Evolutionary conservation across 2,329 filamentous ascomycete genomes (phyloP).

Genomic region (Penicillium corylophilum): DNA sequence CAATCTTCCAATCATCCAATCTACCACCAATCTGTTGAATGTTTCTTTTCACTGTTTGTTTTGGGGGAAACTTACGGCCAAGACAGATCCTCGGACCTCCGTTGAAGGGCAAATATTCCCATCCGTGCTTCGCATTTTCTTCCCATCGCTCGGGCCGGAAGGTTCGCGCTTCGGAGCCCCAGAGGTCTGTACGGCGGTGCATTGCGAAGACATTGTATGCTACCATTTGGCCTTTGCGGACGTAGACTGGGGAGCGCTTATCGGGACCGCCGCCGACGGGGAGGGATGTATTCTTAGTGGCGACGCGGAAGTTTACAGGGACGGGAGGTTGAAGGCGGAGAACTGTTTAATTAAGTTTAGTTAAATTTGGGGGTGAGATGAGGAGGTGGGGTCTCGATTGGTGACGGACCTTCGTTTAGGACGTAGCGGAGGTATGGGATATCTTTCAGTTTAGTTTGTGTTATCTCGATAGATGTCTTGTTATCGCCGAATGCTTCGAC

Average conservation of each 20-base stretch:
- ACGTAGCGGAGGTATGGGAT: constrained; percentile 42
- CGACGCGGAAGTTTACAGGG: constrained; percentile 46
- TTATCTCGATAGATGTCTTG: constrained; percentile 39
- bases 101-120: constrained; percentile 42
- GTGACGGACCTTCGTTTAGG: constrained; percentile 38
- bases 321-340: constrained; percentile 48
- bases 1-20: too few relatives aligned
- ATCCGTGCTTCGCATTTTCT: constrained; percentile 32
- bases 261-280: constrained; percentile 61
- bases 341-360: constrained; percentile 15
- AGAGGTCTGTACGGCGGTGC: constrained; percentile 63
- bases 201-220: constrained; percentile 69
- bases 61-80: constrained; percentile 33
- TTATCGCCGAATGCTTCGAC: constrained; percentile 45
- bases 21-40: too few relatives aligned
- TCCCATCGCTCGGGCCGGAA: constrained; percentile 55
- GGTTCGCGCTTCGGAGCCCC: constrained; percentile 44
- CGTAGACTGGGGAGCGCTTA: constrained; percentile 57
- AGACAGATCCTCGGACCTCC: constrained; percentile 42
- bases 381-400: background rate
- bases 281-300: constrained; percentile 43
- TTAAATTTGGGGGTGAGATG: background rate
- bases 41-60: too few relatives aligned
- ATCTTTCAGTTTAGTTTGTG: constrained; percentile 45
- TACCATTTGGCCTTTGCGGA: constrained; percentile 65